Evolutionary conservation across 768 basidiomycete species (phyloP), one percentile per base, ranked within the genome.

Genomic region (Hericium rajendrae): DNA sequence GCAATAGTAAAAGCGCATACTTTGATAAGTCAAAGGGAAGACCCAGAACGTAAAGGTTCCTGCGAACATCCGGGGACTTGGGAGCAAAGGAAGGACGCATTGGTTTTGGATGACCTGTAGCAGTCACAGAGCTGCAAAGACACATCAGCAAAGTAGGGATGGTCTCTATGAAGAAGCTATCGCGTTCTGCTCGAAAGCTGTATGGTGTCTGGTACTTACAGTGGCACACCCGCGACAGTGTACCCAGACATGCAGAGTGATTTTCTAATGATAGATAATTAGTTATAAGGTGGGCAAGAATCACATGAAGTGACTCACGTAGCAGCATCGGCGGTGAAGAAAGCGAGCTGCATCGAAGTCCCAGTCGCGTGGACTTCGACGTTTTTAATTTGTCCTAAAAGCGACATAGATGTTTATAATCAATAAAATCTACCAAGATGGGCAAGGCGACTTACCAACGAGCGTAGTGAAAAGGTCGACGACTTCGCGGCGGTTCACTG

Each of bases 11-110:
- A 52, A 37, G 39, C 16, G 65, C 78, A 54, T 64, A 89, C 89
- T 89, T 87, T 16, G 84, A 84, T 38, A 91, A 75, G 63, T 86
- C 84, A 64, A 91, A 91, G 6, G 90, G 90, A 54, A 92, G 70
- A 13, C 89, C 90, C 26, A 92, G 82, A 41, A 91, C 88, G 62
- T 92, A 92, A 43, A 92, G 80, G 66, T 92, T 92, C 57, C 89
- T 79, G 53, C 89, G 86, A 43, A 39, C 16, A 63, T 83, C 78
- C 22, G 63, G 76, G 77, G 54, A 71, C 60, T 26, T 71, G 61
- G 32, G 67, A 63, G 60, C 54, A 32, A 62, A 62, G 60, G 55
- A n/a, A n/a, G 46, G 28, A 32, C 65, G 68, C 48, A 56, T 55
- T 54, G 53, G 40, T n/a, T 62, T 66, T 38, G 59, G 49, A 16